Evolutionary conservation across 169 alveolate genomes (phyloP).

Genomic region (Eimeria praecox): DNA sequence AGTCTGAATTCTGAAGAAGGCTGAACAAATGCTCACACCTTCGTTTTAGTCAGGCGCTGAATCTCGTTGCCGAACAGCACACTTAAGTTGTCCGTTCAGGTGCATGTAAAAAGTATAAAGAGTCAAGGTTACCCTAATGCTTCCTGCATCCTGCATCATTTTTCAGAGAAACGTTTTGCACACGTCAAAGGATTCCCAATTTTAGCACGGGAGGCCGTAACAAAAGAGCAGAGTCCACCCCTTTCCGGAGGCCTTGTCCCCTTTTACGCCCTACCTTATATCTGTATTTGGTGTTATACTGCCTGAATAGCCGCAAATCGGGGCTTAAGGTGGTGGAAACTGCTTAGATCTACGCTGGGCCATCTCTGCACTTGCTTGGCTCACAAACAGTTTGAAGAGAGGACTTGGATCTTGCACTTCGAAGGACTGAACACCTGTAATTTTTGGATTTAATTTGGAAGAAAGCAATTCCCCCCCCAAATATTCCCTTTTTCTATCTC

Average conservation of each 20-base stretch:
- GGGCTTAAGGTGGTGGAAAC: neutral
- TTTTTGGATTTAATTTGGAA: neutral
- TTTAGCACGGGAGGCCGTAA: neutral
- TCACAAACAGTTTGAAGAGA: neutral
- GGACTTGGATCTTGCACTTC: neutral
- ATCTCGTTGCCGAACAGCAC: neutral
- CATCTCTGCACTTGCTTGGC: conserved; percentile 16
- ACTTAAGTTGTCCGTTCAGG: neutral
- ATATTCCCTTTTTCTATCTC: neutral
- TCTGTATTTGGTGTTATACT: neutral
- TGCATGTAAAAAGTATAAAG: neutral
- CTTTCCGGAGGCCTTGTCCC: neutral
- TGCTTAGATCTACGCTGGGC: neutral
- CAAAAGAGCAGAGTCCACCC: neutral
- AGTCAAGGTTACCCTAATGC: neutral
- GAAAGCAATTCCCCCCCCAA: neutral
- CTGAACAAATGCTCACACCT: neutral
- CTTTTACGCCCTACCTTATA: neutral
- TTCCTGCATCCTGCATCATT: neutral
- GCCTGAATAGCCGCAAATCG: neutral
- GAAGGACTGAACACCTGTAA: neutral
- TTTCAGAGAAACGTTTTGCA: neutral
- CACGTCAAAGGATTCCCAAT: neutral
- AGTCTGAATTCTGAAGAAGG: neutral
- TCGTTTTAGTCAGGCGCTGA: neutral